Evolutionary conservation across 2,329 filamentous ascomycete genomes (phyloP).

Genomic region (Aspergillus tamarii): DNA sequence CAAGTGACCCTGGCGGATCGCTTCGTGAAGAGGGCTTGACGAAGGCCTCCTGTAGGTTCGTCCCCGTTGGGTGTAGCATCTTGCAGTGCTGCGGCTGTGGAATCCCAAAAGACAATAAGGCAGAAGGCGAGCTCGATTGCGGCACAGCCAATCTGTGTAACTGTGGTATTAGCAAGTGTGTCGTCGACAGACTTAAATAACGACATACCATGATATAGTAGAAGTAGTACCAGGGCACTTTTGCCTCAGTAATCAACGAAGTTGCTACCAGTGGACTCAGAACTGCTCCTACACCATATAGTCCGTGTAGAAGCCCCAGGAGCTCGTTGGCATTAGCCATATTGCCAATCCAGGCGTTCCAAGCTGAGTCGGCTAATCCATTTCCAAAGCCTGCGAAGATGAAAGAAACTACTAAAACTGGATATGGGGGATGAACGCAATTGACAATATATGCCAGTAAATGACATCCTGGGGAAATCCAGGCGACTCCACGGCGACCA

Average conservation of each 20-base stretch:
- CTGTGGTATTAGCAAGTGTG: neutral
- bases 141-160: slow-evolving; percentile 25
- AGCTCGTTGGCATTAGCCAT: slow-evolving; percentile 76
- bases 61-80: neutral
- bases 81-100: slow-evolving; percentile 1
- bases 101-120: slow-evolving; percentile 19
- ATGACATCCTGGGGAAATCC: slow-evolving; percentile 60
- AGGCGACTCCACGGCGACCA: slow-evolving; percentile 72
- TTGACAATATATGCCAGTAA: slow-evolving; percentile 43
- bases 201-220: slow-evolving; percentile 72
- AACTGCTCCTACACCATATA: slow-evolving; percentile 74
- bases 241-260: slow-evolving; percentile 67
- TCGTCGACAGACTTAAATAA: neutral
- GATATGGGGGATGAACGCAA: slow-evolving; percentile 46
- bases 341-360: slow-evolving; percentile 68
- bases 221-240: slow-evolving; percentile 70
- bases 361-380: slow-evolving; percentile 55
- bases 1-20: slow-evolving; percentile 20
- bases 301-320: slow-evolving; percentile 71
- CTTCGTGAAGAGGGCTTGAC: slow-evolving; percentile 14
- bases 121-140: slow-evolving; percentile 29
- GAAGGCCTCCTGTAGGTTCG: slow-evolving; percentile 4
- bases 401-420: slow-evolving; percentile 44
- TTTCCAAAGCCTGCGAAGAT: slow-evolving; percentile 48
- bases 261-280: slow-evolving; percentile 72